Percentiles rank a stretch among this genome's conserved stretches.
phyloP scores from a whole-genome alignment of 2,329 filamentous ascomycete genomes.

The Colletotrichum viniferum region DNA sequence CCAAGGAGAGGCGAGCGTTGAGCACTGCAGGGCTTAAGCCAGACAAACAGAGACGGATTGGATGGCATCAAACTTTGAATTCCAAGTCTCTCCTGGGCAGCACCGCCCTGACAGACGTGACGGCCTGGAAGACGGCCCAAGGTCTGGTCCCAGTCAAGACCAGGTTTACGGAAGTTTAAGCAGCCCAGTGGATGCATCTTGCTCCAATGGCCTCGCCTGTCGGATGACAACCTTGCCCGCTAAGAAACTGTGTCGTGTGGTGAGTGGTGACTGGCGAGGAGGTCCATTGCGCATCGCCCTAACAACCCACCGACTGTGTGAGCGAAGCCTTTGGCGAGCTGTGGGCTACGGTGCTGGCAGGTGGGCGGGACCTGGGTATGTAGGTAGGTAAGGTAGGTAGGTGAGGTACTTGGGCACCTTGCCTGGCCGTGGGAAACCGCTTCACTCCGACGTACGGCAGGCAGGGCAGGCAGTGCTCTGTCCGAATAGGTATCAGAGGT shows the following conservation, averaged over 20 bases:
- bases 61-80: neutral
- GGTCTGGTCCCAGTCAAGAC: neutral
- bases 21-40: neutral
- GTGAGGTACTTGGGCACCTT: neutral
- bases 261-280: neutral
- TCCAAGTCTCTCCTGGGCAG: neutral
- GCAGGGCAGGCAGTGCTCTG: neutral
- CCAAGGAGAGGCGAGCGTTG: neutral
- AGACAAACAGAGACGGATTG: neutral
- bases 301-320: no score
- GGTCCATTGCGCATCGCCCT: no score
- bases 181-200: neutral
- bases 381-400: neutral
- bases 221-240: neutral
- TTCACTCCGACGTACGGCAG: neutral
- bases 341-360: neutral
- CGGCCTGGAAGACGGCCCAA: neutral
- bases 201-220: neutral
- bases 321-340: neutral
- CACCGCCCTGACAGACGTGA: neutral
- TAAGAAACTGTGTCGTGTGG: neutral
- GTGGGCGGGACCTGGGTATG: neutral
- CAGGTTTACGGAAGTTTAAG: constrained; percentile 1
- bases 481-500: neutral
- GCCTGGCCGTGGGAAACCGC: neutral